phyloP scores from a whole-genome alignment of 176 grass and related monocot genomes.

The Tillandsia leiboldiana region DNA sequence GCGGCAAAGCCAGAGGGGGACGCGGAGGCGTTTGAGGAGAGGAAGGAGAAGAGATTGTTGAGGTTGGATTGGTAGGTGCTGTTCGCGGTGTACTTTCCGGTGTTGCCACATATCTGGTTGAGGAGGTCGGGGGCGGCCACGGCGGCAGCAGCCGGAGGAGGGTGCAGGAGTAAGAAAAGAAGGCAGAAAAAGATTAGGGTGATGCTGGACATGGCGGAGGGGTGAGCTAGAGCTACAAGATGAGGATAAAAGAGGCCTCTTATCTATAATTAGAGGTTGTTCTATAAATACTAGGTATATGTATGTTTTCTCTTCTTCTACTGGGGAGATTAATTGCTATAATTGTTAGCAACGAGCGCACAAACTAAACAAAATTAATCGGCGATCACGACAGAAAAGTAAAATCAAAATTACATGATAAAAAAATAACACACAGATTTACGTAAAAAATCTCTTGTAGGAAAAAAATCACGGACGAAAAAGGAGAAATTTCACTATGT shows the following conservation, averaged over 20 bases:
- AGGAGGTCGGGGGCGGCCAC: neutral
- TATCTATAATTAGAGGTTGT: too few species aligned
- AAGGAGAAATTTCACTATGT: too few species aligned
- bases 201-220: neutral
- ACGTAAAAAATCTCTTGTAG: too few species aligned
- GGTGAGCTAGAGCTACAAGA: neutral
- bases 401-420: too few species aligned
- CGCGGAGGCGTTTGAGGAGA: neutral
- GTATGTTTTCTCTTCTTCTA: too few species aligned
- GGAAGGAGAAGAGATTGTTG: constrained; percentile 22
- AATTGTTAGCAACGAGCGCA: too few species aligned
- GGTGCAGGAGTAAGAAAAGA: constrained; percentile 6
- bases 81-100: constrained; percentile 21
- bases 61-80: constrained; percentile 41
- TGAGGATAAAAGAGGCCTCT: neutral
- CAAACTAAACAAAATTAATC: too few species aligned
- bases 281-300: too few species aligned
- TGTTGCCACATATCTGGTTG: constrained; percentile 2
- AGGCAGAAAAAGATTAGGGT: neutral
- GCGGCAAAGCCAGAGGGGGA: constrained; percentile 6
- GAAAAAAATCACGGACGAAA: too few species aligned
- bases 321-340: too few species aligned
- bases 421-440: too few species aligned
- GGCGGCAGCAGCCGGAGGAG: neutral
- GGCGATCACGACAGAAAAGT: too few species aligned